These are phyloP conservation scores for Phaeotremella fagi DNA, from an alignment of 768 basidiomycete genomes.

Conservation along the genomic window DNA sequence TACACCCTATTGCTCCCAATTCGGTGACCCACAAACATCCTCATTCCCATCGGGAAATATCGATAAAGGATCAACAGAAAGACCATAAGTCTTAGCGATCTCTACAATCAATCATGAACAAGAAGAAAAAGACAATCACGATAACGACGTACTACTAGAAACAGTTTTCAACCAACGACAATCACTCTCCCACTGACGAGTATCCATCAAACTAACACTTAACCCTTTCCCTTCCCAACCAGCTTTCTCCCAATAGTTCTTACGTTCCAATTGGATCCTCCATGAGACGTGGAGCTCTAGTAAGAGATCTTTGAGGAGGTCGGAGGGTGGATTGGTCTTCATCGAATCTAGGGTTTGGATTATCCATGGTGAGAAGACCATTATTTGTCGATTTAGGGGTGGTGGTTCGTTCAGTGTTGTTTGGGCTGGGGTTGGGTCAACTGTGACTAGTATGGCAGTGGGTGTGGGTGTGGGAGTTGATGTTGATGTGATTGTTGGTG, in stretches of 20 bases:
- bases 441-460: no score
- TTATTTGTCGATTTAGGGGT: not conserved
- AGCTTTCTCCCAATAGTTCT: not conserved
- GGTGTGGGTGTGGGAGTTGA: no score
- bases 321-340: not conserved
- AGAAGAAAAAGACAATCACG: not conserved
- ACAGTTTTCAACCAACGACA: not conserved
- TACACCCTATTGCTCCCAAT: not conserved
- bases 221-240: not conserved
- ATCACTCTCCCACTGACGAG: not conserved
- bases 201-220: not conserved
- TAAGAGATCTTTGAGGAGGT: not conserved
- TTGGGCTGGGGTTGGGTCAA: no score
- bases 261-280: not conserved
- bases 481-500: no score
- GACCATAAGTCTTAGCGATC: not conserved
- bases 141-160: not conserved
- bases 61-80: not conserved
- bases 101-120: not conserved
- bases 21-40: not conserved
- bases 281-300: not conserved
- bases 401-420: not conserved
- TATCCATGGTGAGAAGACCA: not conserved
- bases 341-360: not conserved
- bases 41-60: not conserved